phyloP scores from a whole-genome alignment of 2,329 filamentous ascomycete genomes.

The Colletotrichum sidae region DNA sequence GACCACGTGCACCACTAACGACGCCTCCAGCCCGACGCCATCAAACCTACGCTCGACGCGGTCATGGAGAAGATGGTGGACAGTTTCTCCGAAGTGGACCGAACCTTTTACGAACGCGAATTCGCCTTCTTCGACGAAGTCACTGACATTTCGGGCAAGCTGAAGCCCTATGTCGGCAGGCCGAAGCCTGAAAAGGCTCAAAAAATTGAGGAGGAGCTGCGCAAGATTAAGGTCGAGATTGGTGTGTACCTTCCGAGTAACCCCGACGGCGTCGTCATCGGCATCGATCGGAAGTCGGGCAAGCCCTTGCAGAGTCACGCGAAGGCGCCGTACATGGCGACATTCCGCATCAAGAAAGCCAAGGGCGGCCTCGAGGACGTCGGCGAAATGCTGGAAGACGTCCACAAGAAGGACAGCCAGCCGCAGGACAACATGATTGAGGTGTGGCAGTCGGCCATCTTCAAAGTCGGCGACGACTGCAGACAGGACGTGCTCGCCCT shows the following conservation, averaged over 20 bases:
- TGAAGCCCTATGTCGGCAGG: slow-evolving; percentile 91
- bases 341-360: slow-evolving; percentile 93
- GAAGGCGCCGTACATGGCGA: slow-evolving; percentile 99
- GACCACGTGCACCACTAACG: slow-evolving; percentile 37
- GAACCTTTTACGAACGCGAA: slow-evolving; percentile 90
- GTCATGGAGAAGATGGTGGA: slow-evolving; percentile 87
- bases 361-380: slow-evolving; percentile 64
- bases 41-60: slow-evolving; percentile 92
- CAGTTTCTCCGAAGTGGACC: slow-evolving; percentile 84
- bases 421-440: slow-evolving; percentile 75
- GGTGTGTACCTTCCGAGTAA: slow-evolving; percentile 98
- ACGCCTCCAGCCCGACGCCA: slow-evolving; percentile 76
- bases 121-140: slow-evolving; percentile 99
- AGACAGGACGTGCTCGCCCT: slow-evolving; percentile 95
- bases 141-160: slow-evolving; percentile 92
- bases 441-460: slow-evolving; percentile 99
- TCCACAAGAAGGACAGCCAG: slow-evolving; percentile 50
- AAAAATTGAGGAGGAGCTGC: slow-evolving; percentile 98
- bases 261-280: slow-evolving; percentile 95
- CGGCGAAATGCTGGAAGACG: slow-evolving; percentile 63
- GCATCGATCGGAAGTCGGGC: slow-evolving; percentile 97
- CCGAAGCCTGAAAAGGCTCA: slow-evolving; percentile 98
- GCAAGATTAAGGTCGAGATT: slow-evolving; percentile 96
- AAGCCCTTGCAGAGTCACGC: slow-evolving; percentile 98
- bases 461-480: slow-evolving; percentile 99